phyloP scores from a whole-genome alignment of 345 rosid genomes.

The Clausena lansium region DNA sequence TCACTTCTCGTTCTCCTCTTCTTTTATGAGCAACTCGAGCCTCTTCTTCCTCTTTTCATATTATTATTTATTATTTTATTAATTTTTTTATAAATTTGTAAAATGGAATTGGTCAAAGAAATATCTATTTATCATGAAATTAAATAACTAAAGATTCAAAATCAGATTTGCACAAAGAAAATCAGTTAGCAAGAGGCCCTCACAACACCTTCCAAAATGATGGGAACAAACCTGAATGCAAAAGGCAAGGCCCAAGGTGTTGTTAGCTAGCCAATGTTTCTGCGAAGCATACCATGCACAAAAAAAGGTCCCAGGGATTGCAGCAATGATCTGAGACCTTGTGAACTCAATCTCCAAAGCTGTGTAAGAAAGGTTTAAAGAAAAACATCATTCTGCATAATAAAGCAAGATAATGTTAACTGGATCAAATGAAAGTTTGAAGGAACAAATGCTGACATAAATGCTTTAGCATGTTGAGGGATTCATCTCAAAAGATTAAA shows the following conservation, averaged over 20 bases:
- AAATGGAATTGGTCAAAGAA: background rate
- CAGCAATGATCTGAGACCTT: conserved; percentile 86
- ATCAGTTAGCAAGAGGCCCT: background rate
- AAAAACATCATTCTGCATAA: conserved; percentile 43
- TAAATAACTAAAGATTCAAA: conserved; percentile 6
- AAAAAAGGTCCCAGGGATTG: conserved; percentile 93
- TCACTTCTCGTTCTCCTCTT: too few relatives aligned
- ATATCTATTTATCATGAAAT: background rate
- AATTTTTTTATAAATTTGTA: too few relatives aligned
- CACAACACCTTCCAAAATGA: background rate
- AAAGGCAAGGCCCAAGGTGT: conserved; percentile 88
- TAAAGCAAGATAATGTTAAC: conserved; percentile 33
- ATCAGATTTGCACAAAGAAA: background rate
- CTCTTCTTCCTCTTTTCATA: too few relatives aligned
- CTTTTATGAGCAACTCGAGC: too few relatives aligned
- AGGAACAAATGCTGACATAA: background rate
- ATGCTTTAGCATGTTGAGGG: background rate
- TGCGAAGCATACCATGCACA: conserved; percentile 98
- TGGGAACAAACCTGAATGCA: conserved; percentile 85
- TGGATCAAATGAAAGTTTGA: conserved; percentile 24
- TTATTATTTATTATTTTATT: too few relatives aligned
- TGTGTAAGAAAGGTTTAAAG: conserved; percentile 45
- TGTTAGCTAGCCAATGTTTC: conserved; percentile 99
- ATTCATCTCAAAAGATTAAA: background rate
- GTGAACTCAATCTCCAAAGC: conserved; percentile 98